Base-by-base conservation (phyloP, 768 basidiomycete genomes). In the Infundibulicybe gibba region DNA sequence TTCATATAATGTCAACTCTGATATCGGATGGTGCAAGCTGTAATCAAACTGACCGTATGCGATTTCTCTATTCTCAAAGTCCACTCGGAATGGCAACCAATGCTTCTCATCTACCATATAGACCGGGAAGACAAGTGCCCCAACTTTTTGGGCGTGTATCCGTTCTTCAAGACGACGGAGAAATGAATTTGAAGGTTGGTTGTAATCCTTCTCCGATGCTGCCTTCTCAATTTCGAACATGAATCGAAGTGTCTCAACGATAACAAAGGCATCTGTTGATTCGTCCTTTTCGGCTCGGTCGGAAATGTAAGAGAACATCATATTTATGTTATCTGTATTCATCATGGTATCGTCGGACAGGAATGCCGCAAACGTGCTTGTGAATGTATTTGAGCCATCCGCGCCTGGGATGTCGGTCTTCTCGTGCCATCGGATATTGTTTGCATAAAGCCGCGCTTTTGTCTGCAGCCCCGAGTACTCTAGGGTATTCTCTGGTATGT, bases 181-280 rank as follows among this genome's bases (percentile, higher is more conserved):
- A 25, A 45, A 50, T 8, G 44, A 30, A 6, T 37, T 46, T 13
- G 41, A 40, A 19, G 49, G 49, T 31, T 41, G 8, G n/a, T n/a
- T 16, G 31, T 50, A 32, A 33, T 47, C 45, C 6, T 13, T 32
- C 15, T 17, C 39, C 3, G 32, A 21, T 9, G 9, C 33, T 1
- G 45, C 49, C 40, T 50, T 50, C 9, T 42, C 39, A 31, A 50
- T 50, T 10, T 50, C 40, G 17, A 42, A 31, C 33, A 50, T 50
- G 33, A 50, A 50, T 10, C 42, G 33, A 25, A 50, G 34, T 13
- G 40, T 50, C 15, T 50, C 45, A 19, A 50, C 47, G 12, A 50
- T 50, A 4, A 50, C 45, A 12, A 50, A 30, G 9, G 17, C 15
- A 17, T 50, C 49, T 9, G 47, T 11, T 10, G 12, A 32, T 2